Evolutionary conservation across 352 stramenopile genomes (phyloP).

Genomic region (Blastocystis sp.): DNA sequence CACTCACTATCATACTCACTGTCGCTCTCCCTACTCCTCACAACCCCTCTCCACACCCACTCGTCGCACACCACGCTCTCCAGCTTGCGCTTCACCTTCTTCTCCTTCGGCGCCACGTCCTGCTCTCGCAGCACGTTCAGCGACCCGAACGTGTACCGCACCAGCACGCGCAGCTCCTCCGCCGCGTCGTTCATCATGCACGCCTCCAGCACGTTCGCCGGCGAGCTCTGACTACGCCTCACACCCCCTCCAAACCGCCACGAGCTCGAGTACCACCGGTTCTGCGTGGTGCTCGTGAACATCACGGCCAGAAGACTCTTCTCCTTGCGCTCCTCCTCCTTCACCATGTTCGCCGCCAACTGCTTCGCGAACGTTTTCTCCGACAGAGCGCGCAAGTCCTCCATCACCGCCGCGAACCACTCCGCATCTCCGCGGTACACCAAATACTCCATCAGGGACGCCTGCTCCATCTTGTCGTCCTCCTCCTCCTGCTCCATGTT

Average conservation of each 20-base stretch:
- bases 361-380: slow-evolving; percentile 37
- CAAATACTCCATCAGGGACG: slow-evolving; percentile 18
- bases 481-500: not conserved
- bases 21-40: slow-evolving; percentile 31
- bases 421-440: slow-evolving; percentile 48
- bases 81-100: slow-evolving; percentile 7
- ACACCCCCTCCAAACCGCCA: not conserved
- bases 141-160: slow-evolving; percentile 29
- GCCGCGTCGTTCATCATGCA: slow-evolving; percentile 30
- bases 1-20: not conserved
- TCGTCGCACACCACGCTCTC: not conserved
- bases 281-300: not conserved
- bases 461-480: slow-evolving; percentile 1
- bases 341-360: slow-evolving; percentile 33
- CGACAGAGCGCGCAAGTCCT: not conserved
- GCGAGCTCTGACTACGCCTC: not conserved
- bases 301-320: slow-evolving; percentile 13
- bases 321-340: slow-evolving; percentile 22
- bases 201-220: not conserved
- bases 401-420: not conserved
- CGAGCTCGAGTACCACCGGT: not conserved
- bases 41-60: not conserved
- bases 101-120: slow-evolving; percentile 37
- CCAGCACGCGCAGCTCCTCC: slow-evolving; percentile 1
- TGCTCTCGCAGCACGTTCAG: slow-evolving; percentile 52